These are phyloP conservation scores for Hemileccinum impolitum DNA, from an alignment of 768 basidiomycete species.

Conservation along the genomic window DNA sequence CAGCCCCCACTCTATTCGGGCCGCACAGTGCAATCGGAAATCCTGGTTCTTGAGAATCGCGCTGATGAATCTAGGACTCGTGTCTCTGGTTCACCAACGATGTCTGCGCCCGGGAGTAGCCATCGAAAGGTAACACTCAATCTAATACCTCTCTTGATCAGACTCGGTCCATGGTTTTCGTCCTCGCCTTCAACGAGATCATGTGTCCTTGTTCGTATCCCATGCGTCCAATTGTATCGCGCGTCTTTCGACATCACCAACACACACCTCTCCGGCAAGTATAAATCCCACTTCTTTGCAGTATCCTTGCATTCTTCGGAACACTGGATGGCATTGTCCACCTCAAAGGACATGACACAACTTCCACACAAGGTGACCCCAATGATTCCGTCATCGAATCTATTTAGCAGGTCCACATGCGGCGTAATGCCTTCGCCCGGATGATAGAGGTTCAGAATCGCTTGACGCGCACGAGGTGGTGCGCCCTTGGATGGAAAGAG, in stretches of 20 bases:
- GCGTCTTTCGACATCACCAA: slow-evolving; percentile 79
- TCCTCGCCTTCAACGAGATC: slow-evolving; percentile 53
- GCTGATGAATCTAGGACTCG: slow-evolving; percentile 13
- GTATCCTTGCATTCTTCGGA: slow-evolving; percentile 2
- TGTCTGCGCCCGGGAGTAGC: slow-evolving; percentile 80
- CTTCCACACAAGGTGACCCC: slow-evolving; percentile 81
- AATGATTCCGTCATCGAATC: slow-evolving; percentile 88
- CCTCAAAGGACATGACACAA: slow-evolving; percentile 75
- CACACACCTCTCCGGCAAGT: slow-evolving; percentile 73
- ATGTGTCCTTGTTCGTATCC: slow-evolving; percentile 60
- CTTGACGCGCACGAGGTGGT: slow-evolving; percentile 63
- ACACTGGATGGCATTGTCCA: slow-evolving; percentile 3
- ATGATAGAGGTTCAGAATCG: slow-evolving; percentile 84
- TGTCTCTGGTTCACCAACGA: no score
- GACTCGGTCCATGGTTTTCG: slow-evolving; percentile 21
- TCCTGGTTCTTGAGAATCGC: not conserved
- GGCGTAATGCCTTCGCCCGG: slow-evolving; percentile 89
- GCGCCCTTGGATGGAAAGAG: slow-evolving; percentile 51
- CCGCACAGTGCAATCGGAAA: slow-evolving; percentile 1
- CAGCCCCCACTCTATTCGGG: not conserved
- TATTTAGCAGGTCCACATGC: slow-evolving; percentile 79
- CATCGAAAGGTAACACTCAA: slow-evolving; percentile 87
- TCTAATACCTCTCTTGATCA: slow-evolving; percentile 53
- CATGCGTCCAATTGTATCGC: slow-evolving; percentile 86
- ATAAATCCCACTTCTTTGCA: slow-evolving; percentile 42